Conservation (phyloP, 495 filamentous ascomycete genomes). For the Penicillium egyptiacum region DNA sequence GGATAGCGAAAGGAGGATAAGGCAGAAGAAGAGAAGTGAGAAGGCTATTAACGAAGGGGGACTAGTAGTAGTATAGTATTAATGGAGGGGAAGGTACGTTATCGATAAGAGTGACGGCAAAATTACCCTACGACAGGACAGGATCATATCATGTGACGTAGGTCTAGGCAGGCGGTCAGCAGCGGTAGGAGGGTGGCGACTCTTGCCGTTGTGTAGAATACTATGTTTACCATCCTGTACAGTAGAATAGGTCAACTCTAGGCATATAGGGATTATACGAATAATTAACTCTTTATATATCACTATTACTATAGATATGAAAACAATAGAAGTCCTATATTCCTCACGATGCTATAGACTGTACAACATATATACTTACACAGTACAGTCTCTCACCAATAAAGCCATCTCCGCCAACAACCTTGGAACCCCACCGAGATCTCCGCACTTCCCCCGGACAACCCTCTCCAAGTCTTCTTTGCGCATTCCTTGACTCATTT, state of each 20-base stretch:
- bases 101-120: too few relatives aligned
- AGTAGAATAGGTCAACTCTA: neutral
- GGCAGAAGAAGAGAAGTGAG: too few relatives aligned
- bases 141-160: too few relatives aligned
- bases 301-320: neutral
- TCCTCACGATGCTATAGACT: neutral
- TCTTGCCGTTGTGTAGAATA: too few relatives aligned
- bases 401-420: conserved; percentile 4
- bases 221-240: too few relatives aligned
- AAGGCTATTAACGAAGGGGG: too few relatives aligned
- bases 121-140: too few relatives aligned
- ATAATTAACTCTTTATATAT: neutral
- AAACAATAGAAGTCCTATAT: neutral
- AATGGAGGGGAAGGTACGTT: too few relatives aligned
- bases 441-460: conserved; percentile 21
- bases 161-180: too few relatives aligned
- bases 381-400: neutral
- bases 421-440: conserved; percentile 6
- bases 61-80: too few relatives aligned
- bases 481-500: neutral
- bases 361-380: neutral
- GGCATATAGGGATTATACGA: neutral
- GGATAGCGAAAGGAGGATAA: too few relatives aligned
- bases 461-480: conserved; percentile 6
- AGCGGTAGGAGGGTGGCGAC: too few relatives aligned